These are phyloP conservation scores for Colletotrichum euphorbiae DNA, from an alignment of 2,329 filamentous ascomycete genomes.

Conservation along the genomic window DNA sequence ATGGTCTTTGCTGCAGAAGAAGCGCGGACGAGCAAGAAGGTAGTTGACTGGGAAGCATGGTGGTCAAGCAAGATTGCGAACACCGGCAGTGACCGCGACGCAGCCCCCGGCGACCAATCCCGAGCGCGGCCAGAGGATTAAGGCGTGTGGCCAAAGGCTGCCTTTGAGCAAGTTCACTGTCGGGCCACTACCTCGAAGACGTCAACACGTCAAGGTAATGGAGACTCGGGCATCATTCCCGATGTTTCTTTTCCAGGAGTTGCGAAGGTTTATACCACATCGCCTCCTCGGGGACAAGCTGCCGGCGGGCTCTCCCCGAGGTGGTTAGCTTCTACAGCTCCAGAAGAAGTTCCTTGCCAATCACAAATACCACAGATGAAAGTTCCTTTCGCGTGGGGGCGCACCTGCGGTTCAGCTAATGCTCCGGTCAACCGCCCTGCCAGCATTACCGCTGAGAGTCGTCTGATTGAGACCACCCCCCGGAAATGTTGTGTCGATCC, in stretches of 20 bases:
- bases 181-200: background rate
- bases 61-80: conserved; percentile 64
- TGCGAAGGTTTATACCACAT: background rate
- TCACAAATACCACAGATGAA: too few relatives aligned
- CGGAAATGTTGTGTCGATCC: background rate
- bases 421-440: too few relatives aligned
- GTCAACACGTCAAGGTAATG: background rate
- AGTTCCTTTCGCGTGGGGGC: too few relatives aligned
- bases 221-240: background rate
- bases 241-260: background rate
- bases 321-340: background rate
- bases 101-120: background rate
- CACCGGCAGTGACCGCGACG: conserved; percentile 1
- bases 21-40: conserved; percentile 75
- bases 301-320: conserved; percentile 22
- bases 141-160: too few relatives aligned
- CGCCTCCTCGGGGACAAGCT: background rate
- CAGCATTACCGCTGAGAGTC: too few relatives aligned
- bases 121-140: background rate
- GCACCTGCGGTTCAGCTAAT: too few relatives aligned
- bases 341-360: background rate
- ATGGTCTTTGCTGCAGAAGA: conserved; percentile 96
- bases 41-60: conserved; percentile 82
- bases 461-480: background rate
- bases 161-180: too few relatives aligned